These are phyloP conservation scores for Thielaviopsis populi DNA, from an alignment of 2,329 filamentous ascomycete species.

Conservation along the genomic window DNA sequence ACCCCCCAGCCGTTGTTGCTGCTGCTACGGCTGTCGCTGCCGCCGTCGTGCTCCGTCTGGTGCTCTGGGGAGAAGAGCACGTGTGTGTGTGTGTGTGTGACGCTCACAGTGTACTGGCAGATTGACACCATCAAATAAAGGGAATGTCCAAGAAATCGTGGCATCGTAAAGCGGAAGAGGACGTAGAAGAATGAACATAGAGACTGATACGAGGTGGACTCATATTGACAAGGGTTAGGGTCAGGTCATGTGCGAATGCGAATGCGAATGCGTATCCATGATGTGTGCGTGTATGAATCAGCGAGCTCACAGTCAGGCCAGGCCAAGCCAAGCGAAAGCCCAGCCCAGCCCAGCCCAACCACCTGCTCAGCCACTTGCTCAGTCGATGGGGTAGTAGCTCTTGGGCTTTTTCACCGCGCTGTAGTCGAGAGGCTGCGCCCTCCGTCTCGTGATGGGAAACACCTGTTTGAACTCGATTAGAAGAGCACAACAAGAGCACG, in stretches of 20 bases:
- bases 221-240: not conserved
- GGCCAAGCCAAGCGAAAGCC: not conserved
- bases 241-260: not conserved
- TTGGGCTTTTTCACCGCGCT: slow-evolving; percentile 37
- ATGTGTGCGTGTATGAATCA: not conserved
- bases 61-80: not conserved
- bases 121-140: not conserved
- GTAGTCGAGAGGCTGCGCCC: slow-evolving; percentile 55
- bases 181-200: not conserved
- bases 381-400: slow-evolving; percentile 14
- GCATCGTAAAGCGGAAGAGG: slow-evolving; percentile 7
- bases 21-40: not conserved
- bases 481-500: slow-evolving; percentile 14
- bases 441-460: slow-evolving; percentile 45
- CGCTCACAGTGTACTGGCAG: not conserved
- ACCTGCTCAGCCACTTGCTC: not conserved
- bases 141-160: not conserved
- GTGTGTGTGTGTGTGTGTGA: not conserved
- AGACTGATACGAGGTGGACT: not conserved
- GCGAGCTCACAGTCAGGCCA: not conserved
- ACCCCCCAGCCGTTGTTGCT: too few relatives aligned
- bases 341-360: too few relatives aligned
- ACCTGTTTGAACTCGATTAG: slow-evolving; percentile 28
- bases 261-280: too few relatives aligned
- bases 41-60: not conserved